Evolutionary conservation across 106 monocot genomes (phyloP).

Genomic region (Chionographis japonica): DNA sequence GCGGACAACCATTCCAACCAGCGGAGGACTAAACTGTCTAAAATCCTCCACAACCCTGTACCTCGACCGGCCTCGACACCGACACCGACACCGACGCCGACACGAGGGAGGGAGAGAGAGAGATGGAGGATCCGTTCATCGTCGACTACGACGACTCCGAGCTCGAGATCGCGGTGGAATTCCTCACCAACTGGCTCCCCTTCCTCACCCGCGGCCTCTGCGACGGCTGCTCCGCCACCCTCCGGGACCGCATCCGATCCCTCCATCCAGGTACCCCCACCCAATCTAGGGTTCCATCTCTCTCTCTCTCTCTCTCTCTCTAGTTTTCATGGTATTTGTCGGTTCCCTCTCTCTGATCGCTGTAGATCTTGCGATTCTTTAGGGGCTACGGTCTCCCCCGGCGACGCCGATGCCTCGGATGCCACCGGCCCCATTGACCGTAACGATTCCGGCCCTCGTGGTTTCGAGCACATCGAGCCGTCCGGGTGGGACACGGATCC

Average conservation of each 20-base stretch:
- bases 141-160: constrained; percentile 38
- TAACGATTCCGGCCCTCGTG: not conserved
- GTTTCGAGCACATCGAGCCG: constrained; percentile 16
- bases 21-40: too few species aligned
- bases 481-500: constrained; percentile 18
- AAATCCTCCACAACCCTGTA: too few species aligned
- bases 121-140: constrained; percentile 59
- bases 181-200: constrained; percentile 84
- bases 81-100: constrained; percentile 18
- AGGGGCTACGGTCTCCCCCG: too few species aligned
- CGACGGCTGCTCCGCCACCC: constrained; percentile 40
- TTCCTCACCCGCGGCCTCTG: constrained; percentile 76
- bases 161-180: constrained; percentile 66
- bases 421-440: not conserved
- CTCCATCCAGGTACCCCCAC: constrained; percentile 34
- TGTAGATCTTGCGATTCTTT: too few species aligned
- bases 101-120: too few species aligned
- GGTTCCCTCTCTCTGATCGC: too few species aligned
- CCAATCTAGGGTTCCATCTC: not conserved
- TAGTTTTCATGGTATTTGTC: not conserved
- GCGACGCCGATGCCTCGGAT: not conserved
- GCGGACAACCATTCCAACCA: too few species aligned
- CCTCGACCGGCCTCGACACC: too few species aligned
- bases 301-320: not conserved
- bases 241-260: constrained; percentile 53